phyloP scores from a whole-genome alignment of 1,284 basidiomycete species.

The Melampsora americana region DNA sequence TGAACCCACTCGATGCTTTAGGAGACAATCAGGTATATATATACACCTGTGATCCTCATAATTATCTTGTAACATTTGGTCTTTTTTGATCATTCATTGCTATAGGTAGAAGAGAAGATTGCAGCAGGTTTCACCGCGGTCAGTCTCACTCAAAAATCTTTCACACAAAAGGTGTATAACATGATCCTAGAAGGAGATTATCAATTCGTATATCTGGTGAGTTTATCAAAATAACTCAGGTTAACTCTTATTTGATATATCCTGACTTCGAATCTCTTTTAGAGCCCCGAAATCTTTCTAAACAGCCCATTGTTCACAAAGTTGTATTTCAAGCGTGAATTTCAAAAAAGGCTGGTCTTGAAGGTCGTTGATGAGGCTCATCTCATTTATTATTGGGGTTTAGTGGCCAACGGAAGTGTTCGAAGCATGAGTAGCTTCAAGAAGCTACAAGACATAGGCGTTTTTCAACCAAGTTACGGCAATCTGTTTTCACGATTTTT shows the following conservation, averaged over 20 bases:
- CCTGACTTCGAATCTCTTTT: background rate
- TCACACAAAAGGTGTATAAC: background rate
- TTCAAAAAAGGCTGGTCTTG: background rate
- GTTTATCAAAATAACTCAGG: no score
- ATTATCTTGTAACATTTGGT: no score
- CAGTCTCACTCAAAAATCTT: background rate
- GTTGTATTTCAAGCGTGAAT: background rate
- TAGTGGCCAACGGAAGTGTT: background rate
- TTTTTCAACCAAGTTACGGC: slow-evolving; percentile 6
- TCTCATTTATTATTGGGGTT: background rate
- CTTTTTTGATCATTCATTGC: no score
- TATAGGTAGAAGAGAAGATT: slow-evolving; percentile 1
- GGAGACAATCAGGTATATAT: background rate
- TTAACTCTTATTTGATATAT: no score
- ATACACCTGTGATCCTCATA: no score
- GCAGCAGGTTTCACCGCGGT: background rate
- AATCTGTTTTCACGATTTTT: background rate
- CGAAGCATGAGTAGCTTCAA: background rate
- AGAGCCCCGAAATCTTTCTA: background rate
- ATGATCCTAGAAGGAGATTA: background rate
- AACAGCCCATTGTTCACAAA: background rate
- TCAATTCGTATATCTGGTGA: background rate
- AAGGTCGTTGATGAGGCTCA: background rate
- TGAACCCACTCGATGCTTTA: background rate
- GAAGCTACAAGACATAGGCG: background rate